Evolutionary conservation across 805 yeast genomes (phyloP), one percentile per base, ranked within the genome.

Genomic region (Kockiozyma suomiensis): DNA sequence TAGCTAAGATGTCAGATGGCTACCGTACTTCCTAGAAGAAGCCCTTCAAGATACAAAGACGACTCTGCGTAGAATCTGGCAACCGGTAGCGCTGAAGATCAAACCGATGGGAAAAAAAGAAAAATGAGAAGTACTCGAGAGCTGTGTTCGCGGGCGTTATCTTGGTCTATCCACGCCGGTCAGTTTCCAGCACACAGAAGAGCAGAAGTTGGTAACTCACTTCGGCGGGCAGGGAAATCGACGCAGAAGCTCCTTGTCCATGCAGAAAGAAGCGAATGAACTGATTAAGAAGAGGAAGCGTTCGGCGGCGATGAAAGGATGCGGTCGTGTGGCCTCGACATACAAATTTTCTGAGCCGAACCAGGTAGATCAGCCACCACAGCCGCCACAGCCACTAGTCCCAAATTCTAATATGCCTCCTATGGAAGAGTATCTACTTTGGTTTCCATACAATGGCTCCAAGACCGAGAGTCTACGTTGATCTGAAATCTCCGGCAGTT

Each of bases 181-280:
- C 38, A 48, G 30, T 25, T 12, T 25, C 17, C 7, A 26, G 50
- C 35, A 5, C 25, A 41, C 10, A 30, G 35, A n/a, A 23, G 37
- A 46, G 50, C 38, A 28, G 23, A 26, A 12, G 15, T n/a, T 8
- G 26, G 6, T 35, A 12, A 59, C 66, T 12, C 25, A 62, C 69
- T 73, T 73, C 26, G 73, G 69, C 23, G 75, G 75, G 64, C 74
- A 72, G 59, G 73, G 67, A 64, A 70, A 71, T 54, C 74, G 73
- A 58, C 69, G 69, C 58, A 70, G 71, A 50, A 71, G 66, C 72
- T 73, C 74, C 71, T 68, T 71, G 70, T 73, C 69, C 76, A 73
- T 73, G 66, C 65, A 56, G 58, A 54, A 58, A 23, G 48, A 49
- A 28, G 46, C 50, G 13, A n/a, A 25, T n/a, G 23, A 23, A 17